Conservation (phyloP, 768 basidiomycete species). For the Lactarius sp. region DNA sequence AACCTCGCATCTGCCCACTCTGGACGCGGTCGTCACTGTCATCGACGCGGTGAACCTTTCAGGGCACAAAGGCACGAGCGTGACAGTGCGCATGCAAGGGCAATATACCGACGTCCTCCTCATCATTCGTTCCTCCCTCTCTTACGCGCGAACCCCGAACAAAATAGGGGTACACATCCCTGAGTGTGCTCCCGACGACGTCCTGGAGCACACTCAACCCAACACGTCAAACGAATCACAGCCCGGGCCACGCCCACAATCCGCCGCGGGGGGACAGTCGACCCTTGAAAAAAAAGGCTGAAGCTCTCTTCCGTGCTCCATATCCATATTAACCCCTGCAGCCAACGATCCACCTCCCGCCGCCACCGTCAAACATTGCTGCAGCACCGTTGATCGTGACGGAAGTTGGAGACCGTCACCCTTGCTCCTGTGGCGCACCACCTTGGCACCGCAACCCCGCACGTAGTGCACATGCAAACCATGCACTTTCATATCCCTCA, state of each 20-base stretch:
- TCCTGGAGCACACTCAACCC: slow-evolving; percentile 66
- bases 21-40: slow-evolving; percentile 91
- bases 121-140: slow-evolving; percentile 46
- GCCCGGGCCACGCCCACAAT: slow-evolving; percentile 65
- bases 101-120: slow-evolving; percentile 91
- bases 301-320: background rate
- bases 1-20: slow-evolving; percentile 64
- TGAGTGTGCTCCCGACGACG: slow-evolving; percentile 72
- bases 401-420: no score
- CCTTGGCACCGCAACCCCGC: no score
- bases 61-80: slow-evolving; percentile 89
- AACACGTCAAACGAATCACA: slow-evolving; percentile 75
- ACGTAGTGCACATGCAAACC: no score
- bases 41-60: slow-evolving; percentile 87
- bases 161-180: slow-evolving; percentile 90
- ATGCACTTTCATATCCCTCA: no score
- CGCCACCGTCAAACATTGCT: no score
- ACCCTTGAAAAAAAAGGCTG: no score
- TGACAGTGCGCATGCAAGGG: slow-evolving; percentile 92
- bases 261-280: slow-evolving; percentile 36
- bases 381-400: no score
- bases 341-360: no score
- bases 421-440: no score
- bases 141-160: background rate
- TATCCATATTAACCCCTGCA: no score